A percentile compares a stretch with the other conserved stretches of the same genome.
Evolutionary conservation across 2,329 filamentous ascomycete species (phyloP).

Genomic region (Thielaviopsis populi): DNA sequence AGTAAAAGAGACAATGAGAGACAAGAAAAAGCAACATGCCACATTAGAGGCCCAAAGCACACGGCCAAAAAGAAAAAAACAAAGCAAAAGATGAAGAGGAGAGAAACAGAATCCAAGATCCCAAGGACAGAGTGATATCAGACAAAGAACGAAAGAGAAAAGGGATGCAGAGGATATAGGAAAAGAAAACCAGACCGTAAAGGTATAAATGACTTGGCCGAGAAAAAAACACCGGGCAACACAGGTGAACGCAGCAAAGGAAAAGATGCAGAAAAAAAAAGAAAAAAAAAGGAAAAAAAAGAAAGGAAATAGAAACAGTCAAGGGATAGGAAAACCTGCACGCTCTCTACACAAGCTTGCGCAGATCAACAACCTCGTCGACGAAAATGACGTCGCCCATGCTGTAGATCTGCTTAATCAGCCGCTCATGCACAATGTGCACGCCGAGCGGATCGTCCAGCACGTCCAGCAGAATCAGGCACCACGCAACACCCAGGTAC

Average conservation of each 20-base stretch:
- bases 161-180: background rate
- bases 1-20: conserved; percentile 2
- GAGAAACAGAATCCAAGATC: background rate
- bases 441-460: conserved; percentile 14
- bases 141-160: background rate
- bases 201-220: background rate
- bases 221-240: background rate
- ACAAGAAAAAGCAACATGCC: conserved; percentile 3
- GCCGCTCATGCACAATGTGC: conserved; percentile 13
- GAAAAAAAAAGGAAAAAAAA: background rate
- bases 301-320: background rate
- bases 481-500: conserved; percentile 22
- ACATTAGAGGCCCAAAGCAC: background rate
- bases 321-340: background rate
- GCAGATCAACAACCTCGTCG: conserved; percentile 14
- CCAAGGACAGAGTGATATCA: background rate
- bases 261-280: background rate
- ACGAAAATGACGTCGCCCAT: conserved; percentile 16
- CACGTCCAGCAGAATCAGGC: conserved; percentile 16
- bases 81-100: too few relatives aligned
- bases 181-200: background rate
- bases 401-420: conserved; percentile 17
- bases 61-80: background rate
- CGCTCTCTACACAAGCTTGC: conserved; percentile 12
- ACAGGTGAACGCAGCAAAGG: background rate